Conservation (phyloP, 208 protist species). For the Tritrichomonas musculus region DNA sequence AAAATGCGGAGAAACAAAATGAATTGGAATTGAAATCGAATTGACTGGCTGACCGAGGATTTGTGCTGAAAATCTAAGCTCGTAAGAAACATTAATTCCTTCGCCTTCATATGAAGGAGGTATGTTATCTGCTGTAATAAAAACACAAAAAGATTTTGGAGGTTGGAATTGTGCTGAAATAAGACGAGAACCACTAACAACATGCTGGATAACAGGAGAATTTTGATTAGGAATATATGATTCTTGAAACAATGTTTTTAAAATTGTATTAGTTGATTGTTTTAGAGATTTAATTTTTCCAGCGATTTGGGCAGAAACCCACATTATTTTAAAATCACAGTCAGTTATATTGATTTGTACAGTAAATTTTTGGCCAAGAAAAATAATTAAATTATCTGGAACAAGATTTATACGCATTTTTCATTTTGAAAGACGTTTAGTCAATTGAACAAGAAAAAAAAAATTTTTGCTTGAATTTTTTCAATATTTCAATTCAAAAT, state of each 20-base stretch:
- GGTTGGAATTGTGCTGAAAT: not conserved
- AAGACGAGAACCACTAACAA: not conserved
- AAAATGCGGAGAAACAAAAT: not conserved
- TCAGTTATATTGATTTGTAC: not conserved
- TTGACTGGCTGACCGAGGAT: not conserved
- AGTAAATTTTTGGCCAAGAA: constrained; percentile 11
- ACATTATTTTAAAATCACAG: not conserved
- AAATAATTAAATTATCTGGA: not conserved
- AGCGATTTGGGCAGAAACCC: constrained; percentile 27
- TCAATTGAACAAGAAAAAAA: too few species aligned
- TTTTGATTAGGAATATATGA: not conserved
- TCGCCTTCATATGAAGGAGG: constrained; percentile 26
- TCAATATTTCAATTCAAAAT: too few species aligned
- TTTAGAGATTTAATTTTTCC: constrained; percentile 8
- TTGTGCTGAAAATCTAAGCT: not conserved
- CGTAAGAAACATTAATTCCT: not conserved
- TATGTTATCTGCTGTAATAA: not conserved
- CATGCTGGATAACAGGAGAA: not conserved
- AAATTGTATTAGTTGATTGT: not conserved
- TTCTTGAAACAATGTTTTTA: not conserved
- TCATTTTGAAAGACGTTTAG: too few species aligned
- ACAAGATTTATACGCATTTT: not conserved
- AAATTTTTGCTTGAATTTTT: too few species aligned
- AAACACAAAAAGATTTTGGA: not conserved
- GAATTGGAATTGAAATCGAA: not conserved